Percentiles rank a stretch among this genome's conserved stretches.
Conservation (phyloP, 306 rosid genomes). For the Gillenia trifoliata region DNA sequence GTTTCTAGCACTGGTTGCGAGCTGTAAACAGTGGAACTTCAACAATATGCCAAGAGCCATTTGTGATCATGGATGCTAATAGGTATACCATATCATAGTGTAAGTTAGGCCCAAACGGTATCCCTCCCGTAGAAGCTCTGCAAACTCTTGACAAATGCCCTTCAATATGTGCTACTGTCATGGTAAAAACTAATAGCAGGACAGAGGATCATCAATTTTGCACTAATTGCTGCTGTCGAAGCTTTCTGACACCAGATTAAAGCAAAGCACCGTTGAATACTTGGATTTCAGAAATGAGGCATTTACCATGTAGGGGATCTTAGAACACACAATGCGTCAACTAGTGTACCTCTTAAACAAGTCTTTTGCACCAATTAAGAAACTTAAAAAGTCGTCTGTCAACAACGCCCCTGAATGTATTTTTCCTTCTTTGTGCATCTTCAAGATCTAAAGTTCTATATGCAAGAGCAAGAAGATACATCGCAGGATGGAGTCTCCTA, state of each 20-base stretch:
- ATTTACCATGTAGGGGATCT: neutral
- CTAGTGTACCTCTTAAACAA: constrained; percentile 32
- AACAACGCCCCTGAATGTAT: constrained; percentile 34
- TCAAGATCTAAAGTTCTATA: constrained; percentile 92
- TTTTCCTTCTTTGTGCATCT: constrained; percentile 64
- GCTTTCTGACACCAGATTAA: constrained; percentile 3
- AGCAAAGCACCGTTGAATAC: neutral
- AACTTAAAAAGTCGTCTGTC: constrained; percentile 47
- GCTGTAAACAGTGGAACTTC: neutral
- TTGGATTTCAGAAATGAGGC: neutral
- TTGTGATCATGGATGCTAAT: constrained; percentile 15
- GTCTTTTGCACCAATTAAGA: constrained; percentile 82
- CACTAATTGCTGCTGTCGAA: neutral
- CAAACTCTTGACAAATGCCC: neutral
- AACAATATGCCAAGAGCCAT: constrained; percentile 4
- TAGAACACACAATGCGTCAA: constrained; percentile 6
- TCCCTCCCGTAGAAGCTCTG: neutral
- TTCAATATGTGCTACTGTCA: constrained; percentile 12
- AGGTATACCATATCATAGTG: neutral
- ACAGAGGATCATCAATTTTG: constrained; percentile 1
- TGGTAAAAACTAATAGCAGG: constrained; percentile 10
- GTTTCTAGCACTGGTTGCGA: neutral
- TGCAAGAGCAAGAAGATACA: constrained; percentile 87
- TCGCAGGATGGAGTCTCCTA: constrained; percentile 97
- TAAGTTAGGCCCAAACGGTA: neutral